Conservation (phyloP, 1,139 yeast species). For the Pichia sp. region DNA sequence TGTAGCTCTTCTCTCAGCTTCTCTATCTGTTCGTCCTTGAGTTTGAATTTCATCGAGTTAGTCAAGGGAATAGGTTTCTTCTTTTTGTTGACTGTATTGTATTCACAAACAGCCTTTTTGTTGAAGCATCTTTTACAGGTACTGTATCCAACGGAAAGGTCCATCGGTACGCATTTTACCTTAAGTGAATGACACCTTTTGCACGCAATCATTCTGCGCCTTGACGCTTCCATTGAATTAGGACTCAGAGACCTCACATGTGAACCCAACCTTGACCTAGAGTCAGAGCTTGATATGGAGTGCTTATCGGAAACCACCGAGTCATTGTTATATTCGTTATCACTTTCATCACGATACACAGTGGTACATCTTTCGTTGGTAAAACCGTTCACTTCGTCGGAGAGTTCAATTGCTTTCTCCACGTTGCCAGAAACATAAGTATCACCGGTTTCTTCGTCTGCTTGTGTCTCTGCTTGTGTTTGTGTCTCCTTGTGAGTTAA, state of each 20-base stretch:
- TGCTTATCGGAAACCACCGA: slow-evolving; percentile 1
- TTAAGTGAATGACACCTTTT: slow-evolving; percentile 75
- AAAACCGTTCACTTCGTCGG: neutral
- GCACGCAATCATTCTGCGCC: slow-evolving; percentile 60
- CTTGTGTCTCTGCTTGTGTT: no score
- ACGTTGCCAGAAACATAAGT: neutral
- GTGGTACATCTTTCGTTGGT: neutral
- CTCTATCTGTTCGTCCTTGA: slow-evolving; percentile 17
- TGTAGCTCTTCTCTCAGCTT: slow-evolving; percentile 14
- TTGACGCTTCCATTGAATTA: slow-evolving; percentile 8
- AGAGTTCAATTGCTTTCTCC: neutral
- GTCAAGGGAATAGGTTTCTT: slow-evolving; percentile 33
- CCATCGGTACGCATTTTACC: slow-evolving; percentile 77
- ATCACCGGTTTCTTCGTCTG: no score
- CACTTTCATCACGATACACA: neutral
- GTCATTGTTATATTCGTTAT: slow-evolving; percentile 4
- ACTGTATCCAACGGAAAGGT: slow-evolving; percentile 48
- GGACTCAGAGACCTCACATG: neutral
- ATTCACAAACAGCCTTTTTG: slow-evolving; percentile 60
- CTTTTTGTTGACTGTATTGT: slow-evolving; percentile 60
- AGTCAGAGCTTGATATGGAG: neutral
- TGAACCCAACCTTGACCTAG: neutral
- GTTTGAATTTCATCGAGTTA: slow-evolving; percentile 14
- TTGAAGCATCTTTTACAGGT: slow-evolving; percentile 74
- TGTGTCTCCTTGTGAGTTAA: no score